Percentiles rank a stretch among this genome's conserved stretches.
Evolutionary conservation across 2,329 filamentous ascomycete genomes (phyloP).

Genomic region (Colletotrichum sp.): DNA sequence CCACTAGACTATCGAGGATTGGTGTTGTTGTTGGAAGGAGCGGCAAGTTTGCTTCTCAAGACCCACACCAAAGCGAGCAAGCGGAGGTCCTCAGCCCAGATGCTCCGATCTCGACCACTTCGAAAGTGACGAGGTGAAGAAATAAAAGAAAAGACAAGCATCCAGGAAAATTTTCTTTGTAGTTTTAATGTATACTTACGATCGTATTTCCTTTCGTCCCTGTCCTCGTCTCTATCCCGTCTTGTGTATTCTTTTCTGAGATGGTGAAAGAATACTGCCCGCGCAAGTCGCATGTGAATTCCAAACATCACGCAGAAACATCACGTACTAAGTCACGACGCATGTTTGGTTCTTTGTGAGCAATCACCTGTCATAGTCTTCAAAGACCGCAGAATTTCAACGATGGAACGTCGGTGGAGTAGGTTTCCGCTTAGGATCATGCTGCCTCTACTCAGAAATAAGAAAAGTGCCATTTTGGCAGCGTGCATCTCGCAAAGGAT

Average conservation of each 20-base stretch:
- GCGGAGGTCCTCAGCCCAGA: not conserved
- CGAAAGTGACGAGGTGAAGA: not conserved
- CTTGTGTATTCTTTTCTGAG: fast-evolving
- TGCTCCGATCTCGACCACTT: not conserved
- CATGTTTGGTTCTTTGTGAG: not conserved
- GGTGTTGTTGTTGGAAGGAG: fast-evolving
- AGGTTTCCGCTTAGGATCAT: not conserved
- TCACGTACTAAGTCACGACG: not conserved
- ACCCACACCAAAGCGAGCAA: not conserved
- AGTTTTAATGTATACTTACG: fast-evolving
- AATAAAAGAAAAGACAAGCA: not conserved
- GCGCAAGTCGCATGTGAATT: not conserved
- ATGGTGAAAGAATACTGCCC: not conserved
- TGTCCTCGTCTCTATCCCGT: not conserved
- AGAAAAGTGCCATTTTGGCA: not conserved
- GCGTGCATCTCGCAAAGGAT: not conserved
- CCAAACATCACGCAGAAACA: not conserved
- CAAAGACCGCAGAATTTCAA: not conserved
- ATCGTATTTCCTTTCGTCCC: fast-evolving
- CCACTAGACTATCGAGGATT: conserved; percentile 20
- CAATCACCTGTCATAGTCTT: not conserved
- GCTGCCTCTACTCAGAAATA: not conserved
- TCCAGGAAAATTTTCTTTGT: fast-evolving
- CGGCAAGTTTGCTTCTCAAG: fast-evolving
- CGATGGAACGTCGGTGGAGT: not conserved